Evolutionary conservation across 108 stramenopile species (phyloP).

Genomic region (Nannochloropsis salina): DNA sequence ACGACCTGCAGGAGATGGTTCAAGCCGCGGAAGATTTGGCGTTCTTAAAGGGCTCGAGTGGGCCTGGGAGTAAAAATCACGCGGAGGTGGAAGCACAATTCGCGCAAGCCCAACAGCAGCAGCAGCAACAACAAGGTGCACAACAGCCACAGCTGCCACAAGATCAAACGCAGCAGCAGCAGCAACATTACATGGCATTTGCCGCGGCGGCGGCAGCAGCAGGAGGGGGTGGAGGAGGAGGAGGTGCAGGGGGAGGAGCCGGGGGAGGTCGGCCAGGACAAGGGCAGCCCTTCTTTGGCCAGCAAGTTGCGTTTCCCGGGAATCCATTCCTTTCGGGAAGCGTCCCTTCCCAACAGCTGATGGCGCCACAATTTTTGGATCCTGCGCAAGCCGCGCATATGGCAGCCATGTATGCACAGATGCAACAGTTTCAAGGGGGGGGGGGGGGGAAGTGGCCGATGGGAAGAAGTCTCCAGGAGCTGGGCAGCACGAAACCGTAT

Average conservation of each 20-base stretch:
- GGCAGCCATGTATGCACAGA: background rate
- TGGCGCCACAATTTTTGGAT: background rate
- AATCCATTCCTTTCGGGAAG: background rate
- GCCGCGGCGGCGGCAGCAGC: background rate
- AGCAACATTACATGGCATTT: background rate
- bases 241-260: background rate
- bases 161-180: background rate
- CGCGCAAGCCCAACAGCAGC: background rate
- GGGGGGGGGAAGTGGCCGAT: background rate
- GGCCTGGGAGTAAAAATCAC: background rate
- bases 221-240: background rate
- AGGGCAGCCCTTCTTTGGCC: background rate
- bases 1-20: background rate
- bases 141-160: background rate
- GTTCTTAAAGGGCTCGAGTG: background rate
- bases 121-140: background rate
- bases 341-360: background rate
- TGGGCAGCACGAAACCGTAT: background rate
- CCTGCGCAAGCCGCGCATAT: background rate
- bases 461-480: background rate
- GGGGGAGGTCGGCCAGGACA: background rate
- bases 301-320: background rate
- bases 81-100: conserved; percentile 19
- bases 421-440: background rate
- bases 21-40: background rate